Evolutionary conservation across 2,329 filamentous ascomycete species (phyloP).

Genomic region (Hypoxylon sp.): DNA sequence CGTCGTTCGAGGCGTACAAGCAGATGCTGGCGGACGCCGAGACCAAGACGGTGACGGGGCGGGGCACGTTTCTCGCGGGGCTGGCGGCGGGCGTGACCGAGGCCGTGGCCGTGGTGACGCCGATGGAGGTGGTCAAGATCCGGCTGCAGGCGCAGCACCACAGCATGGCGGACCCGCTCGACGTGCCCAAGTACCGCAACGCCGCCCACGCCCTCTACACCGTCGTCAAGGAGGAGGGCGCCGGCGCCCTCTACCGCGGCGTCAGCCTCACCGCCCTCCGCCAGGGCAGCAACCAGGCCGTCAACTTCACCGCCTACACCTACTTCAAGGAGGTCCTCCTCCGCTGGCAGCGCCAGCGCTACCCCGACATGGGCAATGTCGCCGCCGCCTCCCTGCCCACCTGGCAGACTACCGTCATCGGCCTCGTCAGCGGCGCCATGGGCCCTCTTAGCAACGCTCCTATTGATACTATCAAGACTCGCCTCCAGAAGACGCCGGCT

Average conservation of each 20-base stretch:
- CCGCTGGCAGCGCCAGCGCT: conserved; percentile 69
- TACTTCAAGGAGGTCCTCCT: conserved; percentile 87
- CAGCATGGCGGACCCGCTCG: conserved; percentile 95
- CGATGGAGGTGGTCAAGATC: conserved; percentile 99
- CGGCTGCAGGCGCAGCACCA: conserved; percentile 97
- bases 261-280: conserved; percentile 91
- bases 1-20: conserved; percentile 96
- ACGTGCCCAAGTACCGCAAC: conserved; percentile 96
- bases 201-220: conserved; percentile 85
- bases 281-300: conserved; percentile 96
- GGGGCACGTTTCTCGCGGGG: conserved; percentile 75
- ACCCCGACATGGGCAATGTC: neutral
- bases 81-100: conserved; percentile 94
- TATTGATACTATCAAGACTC: conserved; percentile 98
- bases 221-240: conserved; percentile 88
- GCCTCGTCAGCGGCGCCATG: conserved; percentile 91
- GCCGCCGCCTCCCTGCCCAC: conserved; percentile 69
- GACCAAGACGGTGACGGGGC: conserved; percentile 72
- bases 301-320: conserved; percentile 98
- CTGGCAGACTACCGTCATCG: conserved; percentile 91
- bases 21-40: conserved; percentile 74
- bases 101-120: conserved; percentile 94
- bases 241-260: conserved; percentile 88
- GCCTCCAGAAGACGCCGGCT: conserved; percentile 88
- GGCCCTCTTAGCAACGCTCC: conserved; percentile 95